Percentiles rank a stretch among this genome's conserved stretches.
Evolutionary conservation across 192 early-diverging fungal genomes (phyloP).

Genomic region (Diversispora epigaea): DNA sequence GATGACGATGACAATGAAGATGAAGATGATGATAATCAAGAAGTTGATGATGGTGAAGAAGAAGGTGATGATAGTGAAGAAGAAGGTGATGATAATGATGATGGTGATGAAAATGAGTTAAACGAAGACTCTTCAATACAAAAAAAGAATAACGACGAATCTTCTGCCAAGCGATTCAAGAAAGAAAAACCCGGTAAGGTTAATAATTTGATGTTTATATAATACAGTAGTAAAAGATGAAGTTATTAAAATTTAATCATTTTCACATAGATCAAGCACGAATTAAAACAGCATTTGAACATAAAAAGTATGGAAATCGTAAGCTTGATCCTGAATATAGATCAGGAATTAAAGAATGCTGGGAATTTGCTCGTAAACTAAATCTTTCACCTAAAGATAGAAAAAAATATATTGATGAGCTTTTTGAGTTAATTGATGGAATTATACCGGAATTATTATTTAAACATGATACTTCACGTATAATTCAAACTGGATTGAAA

Average conservation of each 20-base stretch:
- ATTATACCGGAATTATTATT: conserved; percentile 85
- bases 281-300: background rate
- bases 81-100: background rate
- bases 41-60: background rate
- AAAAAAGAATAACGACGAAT: background rate
- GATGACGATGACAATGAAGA: too few species aligned
- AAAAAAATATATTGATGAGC: background rate
- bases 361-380: conserved; percentile 6
- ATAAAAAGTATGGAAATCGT: background rate
- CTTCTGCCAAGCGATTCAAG: background rate
- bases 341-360: background rate
- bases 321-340: conserved; percentile 1
- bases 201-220: too few species aligned
- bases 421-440: conserved; percentile 62
- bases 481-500: conserved; percentile 91
- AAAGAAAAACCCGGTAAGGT: background rate
- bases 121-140: background rate
- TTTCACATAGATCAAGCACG: background rate
- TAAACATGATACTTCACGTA: conserved; percentile 93
- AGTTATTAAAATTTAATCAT: background rate
- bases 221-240: background rate
- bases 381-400: conserved; percentile 2
- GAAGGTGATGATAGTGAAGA: background rate
- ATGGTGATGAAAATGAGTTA: background rate
- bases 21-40: too few species aligned